Evolutionary conservation across 441 rosid genomes (phyloP).

Genomic region (Erodium chrysanthum): DNA sequence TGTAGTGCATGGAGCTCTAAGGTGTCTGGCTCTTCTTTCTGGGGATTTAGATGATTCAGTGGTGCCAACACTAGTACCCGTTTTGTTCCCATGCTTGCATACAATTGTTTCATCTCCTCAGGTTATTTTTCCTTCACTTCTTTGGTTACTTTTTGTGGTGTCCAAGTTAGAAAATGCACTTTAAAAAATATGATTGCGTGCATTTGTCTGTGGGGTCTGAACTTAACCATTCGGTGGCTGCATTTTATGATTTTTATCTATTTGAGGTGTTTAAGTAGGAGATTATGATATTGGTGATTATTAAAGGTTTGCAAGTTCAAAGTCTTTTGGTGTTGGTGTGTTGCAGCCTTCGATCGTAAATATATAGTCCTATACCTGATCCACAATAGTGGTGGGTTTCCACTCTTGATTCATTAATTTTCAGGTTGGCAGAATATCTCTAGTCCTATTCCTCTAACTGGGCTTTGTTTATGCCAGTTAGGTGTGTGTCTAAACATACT

Average conservation of each 20-base stretch:
- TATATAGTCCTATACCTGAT: too few species aligned
- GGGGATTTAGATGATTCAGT: slow-evolving; percentile 72
- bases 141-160: neutral
- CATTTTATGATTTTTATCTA: neutral
- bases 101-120: slow-evolving; percentile 67
- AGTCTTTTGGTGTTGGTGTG: too few species aligned
- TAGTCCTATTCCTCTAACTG: neutral
- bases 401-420: too few species aligned
- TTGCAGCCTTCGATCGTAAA: too few species aligned
- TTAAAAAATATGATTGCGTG: neutral
- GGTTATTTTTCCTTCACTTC: slow-evolving; percentile 36
- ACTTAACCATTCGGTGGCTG: neutral
- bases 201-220: neutral
- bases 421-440: neutral
- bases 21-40: slow-evolving; percentile 79
- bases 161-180: neutral
- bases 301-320: too few species aligned
- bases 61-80: slow-evolving; percentile 67
- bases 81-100: slow-evolving; percentile 75
- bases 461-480: neutral
- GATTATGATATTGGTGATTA: neutral
- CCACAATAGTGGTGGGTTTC: too few species aligned
- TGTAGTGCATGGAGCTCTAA: slow-evolving; percentile 79
- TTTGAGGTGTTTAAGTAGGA: neutral
- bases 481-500: neutral